Evolutionary conservation across 495 filamentous ascomycete species (phyloP).

Genomic region (Penicillium dipodomyicola): DNA sequence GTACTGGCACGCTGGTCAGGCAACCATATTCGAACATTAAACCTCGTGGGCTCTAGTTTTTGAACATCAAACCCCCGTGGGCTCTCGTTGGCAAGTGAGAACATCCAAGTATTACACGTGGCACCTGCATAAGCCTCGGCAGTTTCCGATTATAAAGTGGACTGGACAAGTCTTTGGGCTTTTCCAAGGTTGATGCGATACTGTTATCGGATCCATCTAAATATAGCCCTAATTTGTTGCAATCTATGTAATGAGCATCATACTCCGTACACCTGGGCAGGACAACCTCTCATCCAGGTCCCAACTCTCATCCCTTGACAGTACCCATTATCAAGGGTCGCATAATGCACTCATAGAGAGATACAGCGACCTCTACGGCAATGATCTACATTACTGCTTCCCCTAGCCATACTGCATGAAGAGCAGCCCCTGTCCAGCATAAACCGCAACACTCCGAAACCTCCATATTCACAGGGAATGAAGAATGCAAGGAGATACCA

Average conservation of each 20-base stretch:
- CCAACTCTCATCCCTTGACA: slow-evolving; percentile 5
- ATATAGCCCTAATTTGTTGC: neutral
- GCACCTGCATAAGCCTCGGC: slow-evolving; percentile 1
- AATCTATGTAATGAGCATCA: neutral
- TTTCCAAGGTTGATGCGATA: too few species aligned
- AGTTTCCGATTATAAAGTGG: neutral
- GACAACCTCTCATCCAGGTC: neutral
- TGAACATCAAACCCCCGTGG: neutral
- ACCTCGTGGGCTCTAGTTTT: neutral
- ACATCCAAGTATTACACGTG: neutral
- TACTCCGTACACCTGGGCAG: neutral
- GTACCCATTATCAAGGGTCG: neutral
- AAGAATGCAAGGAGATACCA: slow-evolving; percentile 30
- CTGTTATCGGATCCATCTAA: too few species aligned
- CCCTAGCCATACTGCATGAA: neutral
- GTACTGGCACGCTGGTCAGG: too few species aligned
- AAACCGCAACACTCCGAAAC: neutral
- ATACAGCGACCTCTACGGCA: neutral
- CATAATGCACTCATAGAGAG: neutral
- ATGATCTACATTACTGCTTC: slow-evolving; percentile 1
- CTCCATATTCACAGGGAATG: slow-evolving; percentile 21
- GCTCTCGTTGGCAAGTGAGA: neutral
- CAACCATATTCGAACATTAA: neutral
- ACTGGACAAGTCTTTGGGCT: neutral
- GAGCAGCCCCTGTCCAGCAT: slow-evolving; percentile 15